These are phyloP conservation scores for Pythium utonaiense DNA, from an alignment of 352 stramenopile genomes.

Conservation along the genomic window DNA sequence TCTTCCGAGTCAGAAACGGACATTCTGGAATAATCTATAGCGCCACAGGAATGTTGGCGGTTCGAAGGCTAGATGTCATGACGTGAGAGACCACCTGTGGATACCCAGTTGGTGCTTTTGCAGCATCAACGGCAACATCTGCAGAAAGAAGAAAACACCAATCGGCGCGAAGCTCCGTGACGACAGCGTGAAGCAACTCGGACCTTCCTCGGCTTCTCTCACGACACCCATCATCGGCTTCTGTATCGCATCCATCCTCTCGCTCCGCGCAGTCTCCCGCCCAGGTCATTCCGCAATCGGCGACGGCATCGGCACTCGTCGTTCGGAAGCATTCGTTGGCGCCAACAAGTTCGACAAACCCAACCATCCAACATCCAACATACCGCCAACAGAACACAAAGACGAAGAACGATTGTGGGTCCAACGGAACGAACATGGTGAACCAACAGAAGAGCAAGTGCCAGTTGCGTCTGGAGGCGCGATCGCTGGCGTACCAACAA, in stretches of 20 bases:
- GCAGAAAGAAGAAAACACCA: conserved; percentile 17
- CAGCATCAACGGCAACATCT: conserved; percentile 25
- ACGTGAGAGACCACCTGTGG: conserved; percentile 4
- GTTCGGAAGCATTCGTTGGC: background rate
- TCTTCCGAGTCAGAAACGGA: background rate
- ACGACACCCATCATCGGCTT: background rate
- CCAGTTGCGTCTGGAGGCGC: conserved; percentile 63
- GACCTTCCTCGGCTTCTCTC: conserved; percentile 6
- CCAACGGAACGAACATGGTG: conserved; percentile 28
- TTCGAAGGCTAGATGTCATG: conserved; percentile 5
- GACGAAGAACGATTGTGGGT: background rate
- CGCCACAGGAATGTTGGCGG: conserved; percentile 9
- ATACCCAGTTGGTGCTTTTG: conserved; percentile 10
- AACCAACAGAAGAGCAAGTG: conserved; percentile 67
- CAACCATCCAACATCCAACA: background rate
- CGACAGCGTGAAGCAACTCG: background rate
- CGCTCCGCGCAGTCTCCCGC: background rate
- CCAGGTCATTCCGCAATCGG: conserved; percentile 3
- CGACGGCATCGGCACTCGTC: background rate
- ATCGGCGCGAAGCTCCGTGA: conserved; percentile 11
- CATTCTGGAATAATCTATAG: conserved; percentile 4
- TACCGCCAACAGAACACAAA: too few species aligned
- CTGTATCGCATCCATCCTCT: background rate
- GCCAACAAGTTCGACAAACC: background rate
- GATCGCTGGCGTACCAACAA: conserved; percentile 35